Base-by-base conservation (phyloP, 2,329 filamentous ascomycete species). In the Stagonosporopsis vannaccii region DNA sequence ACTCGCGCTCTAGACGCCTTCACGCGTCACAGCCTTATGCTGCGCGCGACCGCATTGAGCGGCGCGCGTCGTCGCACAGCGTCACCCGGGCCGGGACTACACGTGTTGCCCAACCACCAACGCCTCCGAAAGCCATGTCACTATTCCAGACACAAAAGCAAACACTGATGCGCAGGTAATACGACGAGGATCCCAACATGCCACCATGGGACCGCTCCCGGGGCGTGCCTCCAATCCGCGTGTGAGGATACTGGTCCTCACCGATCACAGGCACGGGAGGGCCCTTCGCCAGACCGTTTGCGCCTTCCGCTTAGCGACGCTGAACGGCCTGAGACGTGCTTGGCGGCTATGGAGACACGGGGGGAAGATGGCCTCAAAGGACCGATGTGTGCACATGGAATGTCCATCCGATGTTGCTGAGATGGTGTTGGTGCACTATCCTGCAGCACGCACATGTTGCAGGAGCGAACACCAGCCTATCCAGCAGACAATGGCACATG, bases 241-340 rank as follows among this genome's bases (percentile, higher is more conserved):
- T 26, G 26, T 7, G 13, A 11, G 22, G 8, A 20, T 13, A 35
- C 26, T 28, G 28, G 42, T 36, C 46, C 53, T 51, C 30, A 56
- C 53, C 53, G 53, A 56, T 56, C 53, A 51, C 20, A 25, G 26
- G 17, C 22, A 28, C 49, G 50, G 49, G 49, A 52, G 36, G 40
- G 33, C 49, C 49, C 49, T 41, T 45, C 39, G 49, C 35, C 49
- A 22, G 20, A 32, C 41, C 49, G 41, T 40, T 51, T 45, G 13
- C 35, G 28, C 20, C 20, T 35, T 39, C 39, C 47, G 39, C 35
- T 52, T 19, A 36, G 36, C 26, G 25, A 22, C 6, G 41, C 40
- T 40, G 32, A 44, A 51, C 40, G 41, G 49, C 40, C 33, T 39
- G 41, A 39, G 33, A 45, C 20, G 8, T 39, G 19, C 25, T 32